Percentiles rank a stretch among this genome's conserved stretches.
Conservation (phyloP, 1,139 yeast species). For the Debaryomycetaceae sp. region DNA sequence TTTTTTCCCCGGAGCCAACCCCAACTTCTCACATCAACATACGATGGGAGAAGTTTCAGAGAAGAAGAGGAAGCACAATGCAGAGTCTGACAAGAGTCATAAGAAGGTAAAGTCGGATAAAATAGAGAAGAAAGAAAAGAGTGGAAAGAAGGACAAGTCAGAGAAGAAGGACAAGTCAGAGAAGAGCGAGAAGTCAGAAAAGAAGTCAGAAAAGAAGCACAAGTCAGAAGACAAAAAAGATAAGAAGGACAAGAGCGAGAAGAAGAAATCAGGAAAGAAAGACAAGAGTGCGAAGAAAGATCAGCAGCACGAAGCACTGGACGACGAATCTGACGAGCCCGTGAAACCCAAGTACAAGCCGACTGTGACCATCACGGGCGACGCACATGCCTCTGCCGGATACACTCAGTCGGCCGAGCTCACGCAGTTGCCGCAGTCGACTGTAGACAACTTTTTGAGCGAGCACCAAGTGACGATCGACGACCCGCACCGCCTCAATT, state of each 20-base stretch:
- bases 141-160: background rate
- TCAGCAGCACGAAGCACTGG: conserved; percentile 8
- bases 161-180: conserved; percentile 18
- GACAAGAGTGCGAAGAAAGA: conserved; percentile 29
- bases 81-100: too few relatives aligned
- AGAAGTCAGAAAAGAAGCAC: conserved; percentile 21
- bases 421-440: conserved; percentile 34
- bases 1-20: too few relatives aligned
- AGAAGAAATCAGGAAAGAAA: conserved; percentile 32
- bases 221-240: conserved; percentile 35
- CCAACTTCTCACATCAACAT: too few relatives aligned
- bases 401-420: conserved; percentile 22
- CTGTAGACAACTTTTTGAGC: conserved; percentile 49
- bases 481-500: conserved; percentile 41
- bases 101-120: background rate
- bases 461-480: conserved; percentile 75
- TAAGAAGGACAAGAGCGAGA: conserved; percentile 36
- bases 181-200: conserved; percentile 34
- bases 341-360: conserved; percentile 4
- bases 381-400: conserved; percentile 7
- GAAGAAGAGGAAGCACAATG: conserved; percentile 31
- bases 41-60: too few relatives aligned
- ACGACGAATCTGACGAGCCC: conserved; percentile 2
- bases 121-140: background rate
- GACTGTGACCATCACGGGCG: conserved; percentile 5